Base-by-base conservation (phyloP, 2,329 filamentous ascomycete genomes). In the Apiospora kogelbergensis region DNA sequence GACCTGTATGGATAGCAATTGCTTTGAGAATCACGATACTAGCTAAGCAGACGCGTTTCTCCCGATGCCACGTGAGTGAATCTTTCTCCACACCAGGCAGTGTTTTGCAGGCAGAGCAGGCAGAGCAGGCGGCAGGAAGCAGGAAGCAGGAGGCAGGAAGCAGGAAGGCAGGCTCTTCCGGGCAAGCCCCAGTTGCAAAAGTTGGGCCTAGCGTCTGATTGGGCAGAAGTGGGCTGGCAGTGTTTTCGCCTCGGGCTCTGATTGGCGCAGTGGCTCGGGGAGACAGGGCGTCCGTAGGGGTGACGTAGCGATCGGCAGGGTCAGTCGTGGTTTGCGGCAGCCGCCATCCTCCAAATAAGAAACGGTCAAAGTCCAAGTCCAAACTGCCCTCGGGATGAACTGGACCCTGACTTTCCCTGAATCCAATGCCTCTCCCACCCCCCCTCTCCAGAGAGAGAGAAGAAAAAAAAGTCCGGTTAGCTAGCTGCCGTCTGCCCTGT, bases 1-100 rank as follows among this genome's bases (percentile, higher is more conserved):
- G 65, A 66, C 42, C 30, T 66, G 65, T 66, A 66, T 53, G 65
- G 65, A 46, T 66, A 66, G 65, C 65, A 66, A 60, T 66, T 66
- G 65, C 65, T 66, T 66, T 66, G 44, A 66, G 42, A 53, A 66
- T 53, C 65, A 66, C 44, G 44, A 66, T 65, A 65, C 41, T 42
- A 60, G 37, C 53, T 37, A 57, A 15, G 22, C 30, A 53, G 0
- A 45, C 42, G 6, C 20, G 17, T 45, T 45, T 45, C 42, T 45
- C 42, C 7, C 17, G 33, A 42, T 42, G 40, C 40, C 15, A 42
- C 4, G 33, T 33, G 33, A 33, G 33, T 7, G 33, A 33, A 7
- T 33, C 33, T 33, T 33, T 7, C 7, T 33, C 4, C 33, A 4
- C 33, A 33, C 33, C 33, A 4, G 33, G 3, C 33, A 33, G 7